A percentile compares a stretch with the other conserved stretches of the same genome.
These are phyloP conservation scores for Bullera alba DNA, from an alignment of 768 basidiomycete genomes.

Conservation along the genomic window DNA sequence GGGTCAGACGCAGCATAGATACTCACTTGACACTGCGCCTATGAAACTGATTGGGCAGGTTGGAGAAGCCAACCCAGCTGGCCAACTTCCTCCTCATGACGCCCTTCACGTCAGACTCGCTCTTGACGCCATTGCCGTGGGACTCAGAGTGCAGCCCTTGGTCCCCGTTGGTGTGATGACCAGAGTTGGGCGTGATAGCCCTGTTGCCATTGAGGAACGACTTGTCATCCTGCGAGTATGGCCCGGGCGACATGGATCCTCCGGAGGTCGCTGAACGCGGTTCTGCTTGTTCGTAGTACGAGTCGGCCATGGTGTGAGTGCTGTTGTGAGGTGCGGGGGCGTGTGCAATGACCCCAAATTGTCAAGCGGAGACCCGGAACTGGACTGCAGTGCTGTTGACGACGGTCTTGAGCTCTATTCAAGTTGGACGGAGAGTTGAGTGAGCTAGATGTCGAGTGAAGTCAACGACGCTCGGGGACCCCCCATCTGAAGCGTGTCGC, in stretches of 20 bases:
- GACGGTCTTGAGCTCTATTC: no score
- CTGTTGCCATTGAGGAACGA: conserved; percentile 1
- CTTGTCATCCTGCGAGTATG: conserved; percentile 1
- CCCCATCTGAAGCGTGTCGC: no score
- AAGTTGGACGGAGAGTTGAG: no score
- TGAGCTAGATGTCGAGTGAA: no score
- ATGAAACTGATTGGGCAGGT: conserved; percentile 98
- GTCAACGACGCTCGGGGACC: no score
- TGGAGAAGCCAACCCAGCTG: conserved; percentile 59
- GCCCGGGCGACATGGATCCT: conserved; percentile 4
- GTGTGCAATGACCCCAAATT: no score
- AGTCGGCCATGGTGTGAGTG: conserved; percentile 18
- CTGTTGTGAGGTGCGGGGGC: neutral
- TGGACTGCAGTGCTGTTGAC: no score
- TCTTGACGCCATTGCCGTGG: neutral
- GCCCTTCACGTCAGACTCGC: neutral
- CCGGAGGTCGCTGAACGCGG: conserved; percentile 12
- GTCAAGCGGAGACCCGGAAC: no score
- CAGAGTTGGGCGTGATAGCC: neutral
- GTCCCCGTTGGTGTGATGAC: neutral
- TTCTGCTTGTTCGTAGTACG: conserved; percentile 28
- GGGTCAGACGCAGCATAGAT: neutral
- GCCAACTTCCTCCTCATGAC: conserved; percentile 41
- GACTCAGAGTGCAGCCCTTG: neutral
- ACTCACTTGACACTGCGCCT: conserved; percentile 93